These are phyloP conservation scores for Botrytis paeoniae DNA, from an alignment of 2,329 filamentous ascomycete species.

Conservation along the genomic window DNA sequence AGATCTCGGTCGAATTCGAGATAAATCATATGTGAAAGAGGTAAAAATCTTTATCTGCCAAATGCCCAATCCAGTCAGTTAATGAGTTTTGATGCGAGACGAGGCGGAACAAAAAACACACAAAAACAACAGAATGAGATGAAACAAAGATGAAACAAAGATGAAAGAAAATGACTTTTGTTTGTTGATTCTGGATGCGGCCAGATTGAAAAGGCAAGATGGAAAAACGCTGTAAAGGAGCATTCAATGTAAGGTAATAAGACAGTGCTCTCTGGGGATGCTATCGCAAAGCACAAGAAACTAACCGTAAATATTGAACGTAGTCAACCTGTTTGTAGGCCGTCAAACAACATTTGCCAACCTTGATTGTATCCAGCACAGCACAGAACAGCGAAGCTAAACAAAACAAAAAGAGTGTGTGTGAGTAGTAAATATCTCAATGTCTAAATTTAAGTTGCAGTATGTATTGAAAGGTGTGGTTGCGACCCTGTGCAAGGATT, in stretches of 20 bases:
- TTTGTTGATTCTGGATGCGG: background rate
- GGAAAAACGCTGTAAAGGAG: background rate
- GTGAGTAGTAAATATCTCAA: background rate
- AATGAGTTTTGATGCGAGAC: background rate
- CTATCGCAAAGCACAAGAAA: background rate
- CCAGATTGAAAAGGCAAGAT: background rate
- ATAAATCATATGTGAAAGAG: background rate
- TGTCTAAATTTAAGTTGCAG: background rate
- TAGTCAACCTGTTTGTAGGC: background rate
- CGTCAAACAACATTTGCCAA: background rate
- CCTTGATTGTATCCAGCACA: background rate
- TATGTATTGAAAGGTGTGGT: background rate
- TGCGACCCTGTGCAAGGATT: background rate
- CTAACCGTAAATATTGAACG: background rate
- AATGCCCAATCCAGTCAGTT: background rate
- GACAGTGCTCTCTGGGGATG: background rate
- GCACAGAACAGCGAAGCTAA: background rate
- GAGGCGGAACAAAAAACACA: background rate
- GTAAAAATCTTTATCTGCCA: background rate
- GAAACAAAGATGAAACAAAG: slow-evolving; percentile 8
- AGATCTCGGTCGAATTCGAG: background rate
- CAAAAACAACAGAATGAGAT: too few species aligned
- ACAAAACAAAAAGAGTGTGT: background rate
- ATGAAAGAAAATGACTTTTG: background rate
- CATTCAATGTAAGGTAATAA: background rate